Conservation (phyloP, 1,284 basidiomycete genomes). For the Moniliophthora roreri region DNA sequence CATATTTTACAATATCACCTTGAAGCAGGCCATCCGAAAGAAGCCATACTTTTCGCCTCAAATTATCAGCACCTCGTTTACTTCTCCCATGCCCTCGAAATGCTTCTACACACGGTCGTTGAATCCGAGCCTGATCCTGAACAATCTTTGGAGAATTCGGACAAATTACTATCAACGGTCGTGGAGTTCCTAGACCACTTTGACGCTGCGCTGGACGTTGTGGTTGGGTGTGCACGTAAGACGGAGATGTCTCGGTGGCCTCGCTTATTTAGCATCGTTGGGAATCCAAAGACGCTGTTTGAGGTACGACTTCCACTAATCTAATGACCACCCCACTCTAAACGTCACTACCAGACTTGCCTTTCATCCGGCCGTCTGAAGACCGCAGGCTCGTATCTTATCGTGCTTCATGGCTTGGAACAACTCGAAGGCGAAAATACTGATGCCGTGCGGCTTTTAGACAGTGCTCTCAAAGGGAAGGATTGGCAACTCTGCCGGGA, state of each 20-base stretch:
- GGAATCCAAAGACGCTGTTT: constrained; percentile 88
- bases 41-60: constrained; percentile 85
- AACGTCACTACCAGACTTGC: constrained; percentile 59
- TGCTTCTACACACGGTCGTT: constrained; percentile 90
- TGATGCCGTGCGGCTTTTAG: constrained; percentile 79
- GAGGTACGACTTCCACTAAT: constrained; percentile 52
- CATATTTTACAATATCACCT: constrained; percentile 89
- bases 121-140: constrained; percentile 76
- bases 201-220: constrained; percentile 86
- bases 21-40: constrained; percentile 63
- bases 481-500: constrained; percentile 87
- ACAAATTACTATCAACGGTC: constrained; percentile 63
- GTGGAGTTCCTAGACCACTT: constrained; percentile 96
- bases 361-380: constrained; percentile 74
- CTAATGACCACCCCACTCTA: constrained; percentile 1
- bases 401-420: constrained; percentile 93
- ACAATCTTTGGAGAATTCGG: constrained; percentile 23
- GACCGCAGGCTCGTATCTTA: constrained; percentile 90
- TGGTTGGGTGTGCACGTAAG: constrained; percentile 95
- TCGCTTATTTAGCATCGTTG: constrained; percentile 86
- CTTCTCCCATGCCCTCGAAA: constrained; percentile 93
- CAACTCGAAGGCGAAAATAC: constrained; percentile 79
- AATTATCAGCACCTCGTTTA: constrained; percentile 90
- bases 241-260: constrained; percentile 94
- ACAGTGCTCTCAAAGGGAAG: constrained; percentile 68